These are phyloP conservation scores for Chlorella variabilis DNA, from an alignment of 163 green algal genomes.

Conservation along the genomic window DNA sequence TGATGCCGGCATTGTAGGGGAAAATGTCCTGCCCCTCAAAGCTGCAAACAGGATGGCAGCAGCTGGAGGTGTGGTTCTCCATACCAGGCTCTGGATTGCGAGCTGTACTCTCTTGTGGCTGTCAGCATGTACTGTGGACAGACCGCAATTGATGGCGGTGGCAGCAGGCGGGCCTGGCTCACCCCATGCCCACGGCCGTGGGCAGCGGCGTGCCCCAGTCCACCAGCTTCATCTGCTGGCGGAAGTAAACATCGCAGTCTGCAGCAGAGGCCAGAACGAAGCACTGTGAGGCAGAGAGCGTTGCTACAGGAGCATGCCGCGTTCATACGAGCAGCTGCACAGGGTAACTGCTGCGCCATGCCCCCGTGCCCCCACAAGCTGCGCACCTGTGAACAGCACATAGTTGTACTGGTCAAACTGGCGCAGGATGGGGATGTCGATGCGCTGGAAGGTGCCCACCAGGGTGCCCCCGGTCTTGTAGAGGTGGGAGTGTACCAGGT, in stretches of 20 bases:
- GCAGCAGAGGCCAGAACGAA: background rate
- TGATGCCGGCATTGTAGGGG: slow-evolving; percentile 66
- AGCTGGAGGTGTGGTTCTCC: too few relatives aligned
- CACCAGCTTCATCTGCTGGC: slow-evolving; percentile 48
- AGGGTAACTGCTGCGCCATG: too few relatives aligned
- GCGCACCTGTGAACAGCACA: slow-evolving; percentile 58
- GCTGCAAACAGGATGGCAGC: background rate
- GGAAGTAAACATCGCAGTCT: slow-evolving; percentile 65
- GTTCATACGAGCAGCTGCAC: too few relatives aligned
- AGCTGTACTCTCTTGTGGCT: too few relatives aligned
- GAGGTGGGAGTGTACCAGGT: slow-evolving; percentile 28
- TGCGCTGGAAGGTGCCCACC: slow-evolving; percentile 43
- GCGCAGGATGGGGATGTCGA: slow-evolving; percentile 50
- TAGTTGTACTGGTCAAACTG: slow-evolving; percentile 58
- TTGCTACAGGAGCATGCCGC: too few relatives aligned
- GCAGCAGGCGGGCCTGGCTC: too few relatives aligned
- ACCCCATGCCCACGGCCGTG: slow-evolving; percentile 49
- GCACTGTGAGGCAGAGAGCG: too few relatives aligned
- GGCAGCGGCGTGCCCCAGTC: slow-evolving; percentile 58
- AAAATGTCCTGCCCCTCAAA: slow-evolving; percentile 57
- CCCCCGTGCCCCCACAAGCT: too few relatives aligned
- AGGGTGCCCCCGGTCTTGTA: slow-evolving; percentile 24
- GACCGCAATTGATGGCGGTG: too few relatives aligned
- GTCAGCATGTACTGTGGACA: too few relatives aligned
- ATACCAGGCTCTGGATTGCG: too few relatives aligned